Base-by-base conservation (phyloP, 176 grass and related monocot species). In the Cymbopogon citratus region DNA sequence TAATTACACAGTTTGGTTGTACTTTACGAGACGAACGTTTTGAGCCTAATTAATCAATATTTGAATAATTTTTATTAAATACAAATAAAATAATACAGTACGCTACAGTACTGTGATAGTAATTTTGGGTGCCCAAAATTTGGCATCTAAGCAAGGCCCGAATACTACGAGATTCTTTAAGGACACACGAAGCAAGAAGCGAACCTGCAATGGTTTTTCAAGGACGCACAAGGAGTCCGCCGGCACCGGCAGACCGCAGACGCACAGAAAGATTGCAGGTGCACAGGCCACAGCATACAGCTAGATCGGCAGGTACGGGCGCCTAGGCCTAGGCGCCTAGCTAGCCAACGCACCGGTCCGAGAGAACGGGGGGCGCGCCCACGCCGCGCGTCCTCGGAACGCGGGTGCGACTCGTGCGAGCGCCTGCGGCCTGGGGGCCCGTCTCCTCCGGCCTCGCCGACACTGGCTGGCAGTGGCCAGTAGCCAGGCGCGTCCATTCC, bases 401-500 rank as follows among this genome's bases (percentile, higher is more conserved):
- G 65, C 67, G 49, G 46, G 54, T 4, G 54, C 54, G 54, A 57
- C 54, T 57, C 54, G 73, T 45, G 69, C 67, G 52, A 23, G 15
- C 25, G 41, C 79, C 40, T 81, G 71, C 62, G 56, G 16, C 18
- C 19, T 13, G 6, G 19, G 49, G 78, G 34, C 48, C 84, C 87
- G 54, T 25, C 6, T 51, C 91, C 87, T 75, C 54, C 81, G 67
- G 41, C 15, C 68, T 64, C 82, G 85, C 91, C 84, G 87, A 93
- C 91, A 85, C 66, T 26, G 21, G 40, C 41, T 46, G 69, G 59
- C 36, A 61, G 23, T 23, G 19, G 1, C 8, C 21, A 59, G 23
- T 60, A 9, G 67, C 23, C n/a, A 19, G 57, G 9, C 16, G 27
- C 36, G 60, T 63, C 15, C 75, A 12, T 14, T 57, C 15, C 74